Evolutionary conservation across 1,284 basidiomycete genomes (phyloP), one percentile per base, ranked within the genome.

Genomic region (Cutaneotrichosporon cutaneum): DNA sequence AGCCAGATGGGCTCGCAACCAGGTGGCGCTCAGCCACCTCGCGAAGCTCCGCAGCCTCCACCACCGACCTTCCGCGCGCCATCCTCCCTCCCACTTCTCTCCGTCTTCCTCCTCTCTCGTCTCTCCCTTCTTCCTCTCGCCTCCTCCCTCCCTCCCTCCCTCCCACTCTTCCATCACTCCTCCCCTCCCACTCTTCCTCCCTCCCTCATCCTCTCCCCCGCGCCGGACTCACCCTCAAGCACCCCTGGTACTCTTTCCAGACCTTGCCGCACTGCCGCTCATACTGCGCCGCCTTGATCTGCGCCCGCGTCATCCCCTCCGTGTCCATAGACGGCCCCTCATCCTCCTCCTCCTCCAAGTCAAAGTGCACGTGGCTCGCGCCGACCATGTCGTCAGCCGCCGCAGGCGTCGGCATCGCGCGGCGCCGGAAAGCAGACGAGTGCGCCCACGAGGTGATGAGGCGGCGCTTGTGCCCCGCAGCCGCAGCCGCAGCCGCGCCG

Each of bases 231-330:
- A 88, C 88, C 81, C 88, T 87, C 21, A 96, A 84, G 76, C 94
- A 96, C 3, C 81, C 80, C 66, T 86, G 86, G 77, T 96, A 96
- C 66, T 84, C 83, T 39, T 83, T 79, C 89, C 92, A 96, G 11
- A 90, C 78, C 67, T 83, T 83, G 4, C 92, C 93, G 70, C 93
- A 96, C 51, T 88, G 87, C 52, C 82, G 77, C 68, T 94, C 88
- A 74, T 92, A 94, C 73, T 92, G 88, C 51, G 88, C 86, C 9
- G 89, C 90, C 71, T 80, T 81, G 58, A 74, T 67, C 66, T 72
- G 72, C 6, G 72, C 71, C 59, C 73, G 64, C 47, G 66, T 76
- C 69, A 75, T 77, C 48, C 72, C 74, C 36, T 52, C 70, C 27
- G 67, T 78, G 64, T 70, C 76, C 36, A 71, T 69, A 44, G 62